Evolutionary conservation across 768 basidiomycete species (phyloP).

Genomic region (Ephemerocybe angulata): DNA sequence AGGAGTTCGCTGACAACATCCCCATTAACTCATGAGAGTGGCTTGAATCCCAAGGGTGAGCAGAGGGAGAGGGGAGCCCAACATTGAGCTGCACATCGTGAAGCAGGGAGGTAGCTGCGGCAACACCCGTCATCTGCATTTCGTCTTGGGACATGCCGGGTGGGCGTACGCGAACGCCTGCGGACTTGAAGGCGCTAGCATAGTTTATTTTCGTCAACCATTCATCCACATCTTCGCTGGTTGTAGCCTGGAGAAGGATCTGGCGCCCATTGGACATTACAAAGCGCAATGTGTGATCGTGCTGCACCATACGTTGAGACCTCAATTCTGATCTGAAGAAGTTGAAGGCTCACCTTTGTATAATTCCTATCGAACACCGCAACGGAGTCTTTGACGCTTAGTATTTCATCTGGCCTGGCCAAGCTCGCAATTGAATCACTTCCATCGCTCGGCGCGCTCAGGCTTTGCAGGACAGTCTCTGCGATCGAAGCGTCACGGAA

Average conservation of each 20-base stretch:
- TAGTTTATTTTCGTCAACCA: constrained; percentile 96
- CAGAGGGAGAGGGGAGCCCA: constrained; percentile 21
- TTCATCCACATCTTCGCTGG: constrained; percentile 72
- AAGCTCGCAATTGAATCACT: constrained; percentile 17
- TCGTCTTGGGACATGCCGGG: constrained; percentile 64
- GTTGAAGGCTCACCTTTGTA: constrained; percentile 54
- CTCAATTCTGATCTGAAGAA: background rate
- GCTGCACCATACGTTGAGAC: constrained; percentile 32
- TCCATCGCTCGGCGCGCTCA: constrained; percentile 28
- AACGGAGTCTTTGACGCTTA: constrained; percentile 72
- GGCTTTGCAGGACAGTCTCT: constrained; percentile 39
- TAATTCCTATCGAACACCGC: constrained; percentile 80
- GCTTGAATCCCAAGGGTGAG: constrained; percentile 42
- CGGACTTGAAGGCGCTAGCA: constrained; percentile 86
- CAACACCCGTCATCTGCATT: constrained; percentile 75
- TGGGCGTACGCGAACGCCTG: constrained; percentile 77
- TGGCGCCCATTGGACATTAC: constrained; percentile 75
- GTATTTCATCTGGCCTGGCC: constrained; percentile 80
- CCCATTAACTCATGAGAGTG: constrained; percentile 39
- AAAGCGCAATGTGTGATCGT: constrained; percentile 73
- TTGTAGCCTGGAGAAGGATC: constrained; percentile 70
- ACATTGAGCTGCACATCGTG: constrained; percentile 55
- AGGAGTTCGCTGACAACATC: constrained; percentile 32
- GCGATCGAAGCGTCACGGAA: constrained; percentile 69
- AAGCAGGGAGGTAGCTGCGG: constrained; percentile 81